Conservation (phyloP, 257 asterid genomes). For the Petunia secreta region DNA sequence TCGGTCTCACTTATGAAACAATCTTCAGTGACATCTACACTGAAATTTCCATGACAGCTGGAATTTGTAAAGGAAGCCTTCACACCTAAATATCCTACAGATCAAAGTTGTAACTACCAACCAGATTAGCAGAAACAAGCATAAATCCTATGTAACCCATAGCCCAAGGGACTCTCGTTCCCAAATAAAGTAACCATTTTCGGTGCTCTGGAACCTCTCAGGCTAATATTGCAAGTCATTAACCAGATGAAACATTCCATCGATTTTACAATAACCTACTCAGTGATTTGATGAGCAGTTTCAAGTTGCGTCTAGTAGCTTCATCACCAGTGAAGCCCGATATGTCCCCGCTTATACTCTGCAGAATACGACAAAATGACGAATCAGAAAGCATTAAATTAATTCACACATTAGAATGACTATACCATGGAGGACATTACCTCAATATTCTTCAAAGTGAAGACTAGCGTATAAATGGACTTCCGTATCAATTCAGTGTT, state of each 20-base stretch:
- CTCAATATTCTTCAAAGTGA: constrained; percentile 92
- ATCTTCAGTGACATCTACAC: too few relatives aligned
- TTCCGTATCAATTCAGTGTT: constrained; percentile 85
- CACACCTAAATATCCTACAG: constrained; percentile 1
- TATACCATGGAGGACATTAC: constrained; percentile 40
- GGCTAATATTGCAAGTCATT: background rate
- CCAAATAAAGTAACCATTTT: background rate
- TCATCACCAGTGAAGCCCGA: constrained; percentile 93
- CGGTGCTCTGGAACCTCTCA: background rate
- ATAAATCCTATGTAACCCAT: background rate
- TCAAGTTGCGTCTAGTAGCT: constrained; percentile 81
- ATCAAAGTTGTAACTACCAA: background rate
- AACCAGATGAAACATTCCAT: background rate
- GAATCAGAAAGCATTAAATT: constrained; percentile 18
- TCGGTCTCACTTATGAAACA: background rate
- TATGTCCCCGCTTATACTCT: constrained; percentile 87
- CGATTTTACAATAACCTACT: constrained; percentile 72
- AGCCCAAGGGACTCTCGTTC: background rate
- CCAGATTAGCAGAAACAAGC: background rate
- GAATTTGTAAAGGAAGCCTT: background rate
- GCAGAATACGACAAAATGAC: constrained; percentile 32
- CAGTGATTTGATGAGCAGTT: constrained; percentile 82
- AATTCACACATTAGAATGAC: constrained; percentile 6
- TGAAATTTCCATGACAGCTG: constrained; percentile 2
- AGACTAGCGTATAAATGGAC: constrained; percentile 79